A percentile compares a stretch with the other conserved stretches of the same genome.
phyloP scores from a whole-genome alignment of 345 rosid genomes.

The Eucalyptus tenuipes region DNA sequence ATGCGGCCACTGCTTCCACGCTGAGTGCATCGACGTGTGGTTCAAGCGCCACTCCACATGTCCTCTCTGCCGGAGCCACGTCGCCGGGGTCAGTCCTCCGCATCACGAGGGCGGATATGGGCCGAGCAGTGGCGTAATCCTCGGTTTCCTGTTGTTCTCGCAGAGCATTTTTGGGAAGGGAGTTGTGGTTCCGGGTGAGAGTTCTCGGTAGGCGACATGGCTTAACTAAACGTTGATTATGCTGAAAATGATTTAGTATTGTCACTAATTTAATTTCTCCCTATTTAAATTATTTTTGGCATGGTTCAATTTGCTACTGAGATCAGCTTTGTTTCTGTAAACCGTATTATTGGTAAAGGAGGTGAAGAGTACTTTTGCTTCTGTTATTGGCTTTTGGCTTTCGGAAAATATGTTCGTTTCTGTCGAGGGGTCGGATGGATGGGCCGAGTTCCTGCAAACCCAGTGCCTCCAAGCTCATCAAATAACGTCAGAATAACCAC shows the following conservation, averaged over 20 bases:
- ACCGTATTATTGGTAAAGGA: background rate
- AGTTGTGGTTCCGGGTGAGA: background rate
- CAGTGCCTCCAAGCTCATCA: no score
- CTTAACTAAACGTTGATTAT: background rate
- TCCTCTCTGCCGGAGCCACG: slow-evolving; percentile 19
- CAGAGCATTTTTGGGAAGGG: background rate
- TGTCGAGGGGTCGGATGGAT: no score
- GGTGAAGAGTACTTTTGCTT: background rate
- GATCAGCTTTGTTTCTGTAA: background rate
- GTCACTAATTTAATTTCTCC: background rate
- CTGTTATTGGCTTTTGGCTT: background rate
- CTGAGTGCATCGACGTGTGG: slow-evolving; percentile 40
- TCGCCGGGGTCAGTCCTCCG: background rate
- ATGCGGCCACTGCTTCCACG: slow-evolving; percentile 47
- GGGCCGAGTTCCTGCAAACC: no score
- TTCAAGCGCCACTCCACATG: slow-evolving; percentile 20
- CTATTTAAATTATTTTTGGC: background rate
- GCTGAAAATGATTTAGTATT: background rate
- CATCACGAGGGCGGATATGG: background rate
- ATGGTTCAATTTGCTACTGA: background rate
- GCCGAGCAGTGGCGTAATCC: background rate
- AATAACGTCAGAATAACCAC: no score
- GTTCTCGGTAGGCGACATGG: background rate
- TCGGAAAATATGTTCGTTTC: background rate
- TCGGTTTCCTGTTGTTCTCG: background rate